Percentiles rank a stretch among this genome's conserved stretches.
phyloP scores from a whole-genome alignment of 1,284 basidiomycete species.

The Anthracocystis setariae region DNA sequence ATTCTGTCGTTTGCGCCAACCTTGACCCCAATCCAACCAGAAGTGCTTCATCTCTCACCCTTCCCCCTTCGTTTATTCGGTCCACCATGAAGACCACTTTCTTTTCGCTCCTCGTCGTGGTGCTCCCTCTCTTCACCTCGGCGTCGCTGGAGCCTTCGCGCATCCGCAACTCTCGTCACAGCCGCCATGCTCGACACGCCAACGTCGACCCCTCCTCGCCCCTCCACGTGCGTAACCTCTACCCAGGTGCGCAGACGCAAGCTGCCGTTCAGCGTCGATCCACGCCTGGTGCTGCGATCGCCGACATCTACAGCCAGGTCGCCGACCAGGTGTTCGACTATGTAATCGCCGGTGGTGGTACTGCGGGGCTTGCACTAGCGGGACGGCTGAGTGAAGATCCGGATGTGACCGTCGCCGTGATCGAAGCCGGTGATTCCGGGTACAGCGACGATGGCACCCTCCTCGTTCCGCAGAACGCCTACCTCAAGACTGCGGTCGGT shows the following conservation, averaged over 20 bases:
- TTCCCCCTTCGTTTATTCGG: background rate
- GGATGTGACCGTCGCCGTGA: constrained; percentile 73
- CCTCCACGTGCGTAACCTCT: constrained; percentile 15
- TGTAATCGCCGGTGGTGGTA: constrained; percentile 93
- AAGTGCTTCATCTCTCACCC: background rate
- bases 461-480: constrained; percentile 33
- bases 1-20: too few species aligned
- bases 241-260: constrained; percentile 7
- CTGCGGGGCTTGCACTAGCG: constrained; percentile 88
- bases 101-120: constrained; percentile 30
- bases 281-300: constrained; percentile 33
- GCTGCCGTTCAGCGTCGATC: constrained; percentile 18
- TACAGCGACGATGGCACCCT: constrained; percentile 39
- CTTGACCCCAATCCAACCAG: background rate
- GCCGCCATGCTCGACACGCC: constrained; percentile 12
- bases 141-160: constrained; percentile 27
- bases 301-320: constrained; percentile 28
- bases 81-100: constrained; percentile 33
- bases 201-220: constrained; percentile 20
- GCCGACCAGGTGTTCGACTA: constrained; percentile 71
- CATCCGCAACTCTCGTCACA: constrained; percentile 13
- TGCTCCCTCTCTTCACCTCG: constrained; percentile 29
- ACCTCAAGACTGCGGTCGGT: constrained; percentile 45
- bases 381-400: constrained; percentile 79
- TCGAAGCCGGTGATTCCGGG: constrained; percentile 72